A percentile compares a stretch with the other conserved stretches of the same genome.
Evolutionary conservation across 352 stramenopile species (phyloP).

Genomic region (Chrysophaeum taylorii): DNA sequence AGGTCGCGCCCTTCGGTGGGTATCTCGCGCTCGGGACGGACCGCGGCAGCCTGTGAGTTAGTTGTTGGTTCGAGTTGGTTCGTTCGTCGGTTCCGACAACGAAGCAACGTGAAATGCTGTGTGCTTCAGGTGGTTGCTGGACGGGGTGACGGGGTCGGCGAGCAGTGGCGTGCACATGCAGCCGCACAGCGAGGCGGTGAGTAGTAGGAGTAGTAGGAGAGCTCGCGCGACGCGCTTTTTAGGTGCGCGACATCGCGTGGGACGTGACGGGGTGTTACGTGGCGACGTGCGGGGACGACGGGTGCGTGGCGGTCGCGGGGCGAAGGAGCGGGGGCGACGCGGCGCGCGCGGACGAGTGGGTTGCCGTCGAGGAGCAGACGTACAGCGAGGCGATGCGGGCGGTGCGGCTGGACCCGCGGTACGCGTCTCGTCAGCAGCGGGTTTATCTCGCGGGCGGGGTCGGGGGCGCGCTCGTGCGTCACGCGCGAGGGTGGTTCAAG

Average conservation of each 20-base stretch:
- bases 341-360: conserved; percentile 7
- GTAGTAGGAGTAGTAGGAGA: too few relatives aligned
- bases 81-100: too few relatives aligned
- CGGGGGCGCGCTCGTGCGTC: conserved; percentile 7
- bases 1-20: not conserved
- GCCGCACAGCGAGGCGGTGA: not conserved
- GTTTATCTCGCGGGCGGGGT: conserved; percentile 28
- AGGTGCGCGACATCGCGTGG: not conserved
- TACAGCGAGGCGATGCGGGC: conserved; percentile 20
- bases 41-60: too few relatives aligned
- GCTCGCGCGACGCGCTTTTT: too few relatives aligned
- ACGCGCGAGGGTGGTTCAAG: conserved; percentile 32
- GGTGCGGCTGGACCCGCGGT: conserved; percentile 31
- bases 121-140: too few relatives aligned
- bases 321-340: conserved; percentile 18
- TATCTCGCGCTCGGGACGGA: not conserved
- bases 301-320: not conserved
- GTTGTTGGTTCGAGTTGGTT: too few relatives aligned
- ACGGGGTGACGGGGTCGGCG: too few relatives aligned
- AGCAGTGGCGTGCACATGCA: not conserved
- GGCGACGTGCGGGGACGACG: conserved; percentile 26
- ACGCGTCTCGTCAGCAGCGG: conserved; percentile 18
- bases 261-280: conserved; percentile 18
- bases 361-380: not conserved
- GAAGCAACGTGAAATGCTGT: too few relatives aligned